A percentile compares a stretch with the other conserved stretches of the same genome.
These are phyloP conservation scores for Polygonum aviculare DNA, from an alignment of 148 eudicot genomes.

Conservation along the genomic window DNA sequence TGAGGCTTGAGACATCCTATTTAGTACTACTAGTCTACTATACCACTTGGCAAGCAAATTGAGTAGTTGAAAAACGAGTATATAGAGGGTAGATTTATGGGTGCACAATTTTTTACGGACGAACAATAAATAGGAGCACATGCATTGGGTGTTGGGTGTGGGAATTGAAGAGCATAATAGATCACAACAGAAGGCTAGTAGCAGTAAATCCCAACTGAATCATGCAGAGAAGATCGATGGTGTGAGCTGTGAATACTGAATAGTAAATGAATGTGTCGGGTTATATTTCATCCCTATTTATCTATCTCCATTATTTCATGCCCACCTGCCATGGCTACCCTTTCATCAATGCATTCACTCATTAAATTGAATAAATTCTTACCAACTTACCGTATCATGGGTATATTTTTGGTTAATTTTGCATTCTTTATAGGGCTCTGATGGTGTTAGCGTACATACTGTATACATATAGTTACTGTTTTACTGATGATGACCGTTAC, in stretches of 20 bases:
- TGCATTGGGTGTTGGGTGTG: conserved; percentile 4
- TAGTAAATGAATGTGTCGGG: background rate
- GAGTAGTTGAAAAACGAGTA: background rate
- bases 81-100: background rate
- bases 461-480: no score
- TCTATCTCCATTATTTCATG: background rate
- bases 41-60: no score
- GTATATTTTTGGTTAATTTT: no score
- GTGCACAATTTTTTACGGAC: background rate
- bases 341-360: background rate
- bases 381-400: no score
- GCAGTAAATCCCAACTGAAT: background rate
- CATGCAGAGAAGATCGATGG: no score
- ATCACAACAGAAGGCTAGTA: background rate
- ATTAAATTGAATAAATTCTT: no score
- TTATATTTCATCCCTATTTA: background rate
- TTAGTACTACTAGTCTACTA: no score
- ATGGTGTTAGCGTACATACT: no score
- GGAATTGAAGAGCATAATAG: background rate
- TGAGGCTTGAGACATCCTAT: no score
- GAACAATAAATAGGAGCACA: background rate
- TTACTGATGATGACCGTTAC: no score
- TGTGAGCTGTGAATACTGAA: background rate
- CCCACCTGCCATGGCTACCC: background rate
- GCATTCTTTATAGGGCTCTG: no score